Evolutionary conservation across 768 basidiomycete genomes (phyloP).

Genomic region (Paxillus ammoniavirescens): DNA sequence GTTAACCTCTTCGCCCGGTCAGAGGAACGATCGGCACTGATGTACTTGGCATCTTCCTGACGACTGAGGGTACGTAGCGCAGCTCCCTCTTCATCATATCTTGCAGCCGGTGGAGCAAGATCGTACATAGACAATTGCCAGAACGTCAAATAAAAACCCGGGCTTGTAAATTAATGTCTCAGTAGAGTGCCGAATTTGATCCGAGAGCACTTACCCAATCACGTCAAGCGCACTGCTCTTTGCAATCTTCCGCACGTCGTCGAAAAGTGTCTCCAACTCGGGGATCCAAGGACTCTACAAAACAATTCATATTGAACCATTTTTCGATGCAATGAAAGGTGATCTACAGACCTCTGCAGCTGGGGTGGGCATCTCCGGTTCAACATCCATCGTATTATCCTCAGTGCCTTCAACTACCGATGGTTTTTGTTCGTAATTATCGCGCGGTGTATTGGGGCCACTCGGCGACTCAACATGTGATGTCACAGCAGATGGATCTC

Average conservation of each 20-base stretch:
- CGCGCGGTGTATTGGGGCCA: conserved; percentile 29
- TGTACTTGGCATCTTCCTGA: conserved; percentile 64
- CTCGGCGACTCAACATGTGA: conserved; percentile 69
- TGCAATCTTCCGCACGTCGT: conserved; percentile 70
- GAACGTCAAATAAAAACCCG: conserved; percentile 92
- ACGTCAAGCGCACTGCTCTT: conserved; percentile 62
- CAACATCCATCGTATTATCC: conserved; percentile 55
- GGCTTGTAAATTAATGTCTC: conserved; percentile 43
- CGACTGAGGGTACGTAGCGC: conserved; percentile 59
- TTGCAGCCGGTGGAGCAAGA: conserved; percentile 68
- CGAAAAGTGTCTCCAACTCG: conserved; percentile 68
- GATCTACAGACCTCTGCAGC: conserved; percentile 22
- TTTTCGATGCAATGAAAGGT: background rate
- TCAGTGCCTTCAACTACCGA: conserved; percentile 35
- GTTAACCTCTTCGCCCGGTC: conserved; percentile 59
- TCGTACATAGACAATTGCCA: conserved; percentile 97
- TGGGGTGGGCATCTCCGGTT: conserved; percentile 30
- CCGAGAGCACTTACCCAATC: conserved; percentile 59
- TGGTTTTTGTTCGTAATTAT: conserved; percentile 23
- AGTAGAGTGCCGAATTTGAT: conserved; percentile 3
- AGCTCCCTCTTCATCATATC: conserved; percentile 78
- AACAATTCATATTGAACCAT: conserved; percentile 6
- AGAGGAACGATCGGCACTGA: conserved; percentile 66
- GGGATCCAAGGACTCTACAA: conserved; percentile 76
- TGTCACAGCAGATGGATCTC: conserved; percentile 55